Conservation (phyloP, 208 protist genomes). For the Trichomonas vaginalis region DNA sequence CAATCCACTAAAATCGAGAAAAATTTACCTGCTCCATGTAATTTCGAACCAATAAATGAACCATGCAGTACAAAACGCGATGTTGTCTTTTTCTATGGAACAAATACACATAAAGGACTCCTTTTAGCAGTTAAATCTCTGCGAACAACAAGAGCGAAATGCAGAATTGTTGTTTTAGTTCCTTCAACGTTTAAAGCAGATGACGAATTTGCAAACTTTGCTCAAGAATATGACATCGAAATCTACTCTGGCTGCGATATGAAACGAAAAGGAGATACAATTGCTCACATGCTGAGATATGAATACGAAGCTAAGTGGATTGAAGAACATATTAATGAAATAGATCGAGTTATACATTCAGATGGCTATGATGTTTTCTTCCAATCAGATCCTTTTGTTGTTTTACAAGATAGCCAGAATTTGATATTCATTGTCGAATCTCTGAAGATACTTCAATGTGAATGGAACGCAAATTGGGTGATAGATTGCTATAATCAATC, state of each 20-base stretch:
- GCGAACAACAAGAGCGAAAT: not conserved
- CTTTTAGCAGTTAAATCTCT: not conserved
- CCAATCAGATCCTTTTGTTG: conserved; percentile 3
- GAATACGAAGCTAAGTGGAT: not conserved
- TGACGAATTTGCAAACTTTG: not conserved
- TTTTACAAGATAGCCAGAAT: not conserved
- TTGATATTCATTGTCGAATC: not conserved
- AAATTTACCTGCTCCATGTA: not conserved
- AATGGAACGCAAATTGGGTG: not conserved
- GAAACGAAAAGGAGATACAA: not conserved
- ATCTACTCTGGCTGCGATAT: not conserved
- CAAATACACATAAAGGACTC: not conserved
- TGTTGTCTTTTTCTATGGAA: not conserved
- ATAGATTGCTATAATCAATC: not conserved
- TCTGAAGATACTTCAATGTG: not conserved
- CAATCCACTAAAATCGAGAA: no score
- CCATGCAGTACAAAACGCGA: not conserved
- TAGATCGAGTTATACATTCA: not conserved
- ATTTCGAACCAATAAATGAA: not conserved
- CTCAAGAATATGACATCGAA: not conserved
- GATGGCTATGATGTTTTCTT: conserved; percentile 13
- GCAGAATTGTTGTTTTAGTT: not conserved
- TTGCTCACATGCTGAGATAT: not conserved
- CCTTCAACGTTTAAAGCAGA: not conserved
- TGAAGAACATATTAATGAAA: not conserved